A percentile compares a stretch with the other conserved stretches of the same genome.
phyloP scores from a whole-genome alignment of 148 eudicot genomes.

The Fallopia convolvulus region DNA sequence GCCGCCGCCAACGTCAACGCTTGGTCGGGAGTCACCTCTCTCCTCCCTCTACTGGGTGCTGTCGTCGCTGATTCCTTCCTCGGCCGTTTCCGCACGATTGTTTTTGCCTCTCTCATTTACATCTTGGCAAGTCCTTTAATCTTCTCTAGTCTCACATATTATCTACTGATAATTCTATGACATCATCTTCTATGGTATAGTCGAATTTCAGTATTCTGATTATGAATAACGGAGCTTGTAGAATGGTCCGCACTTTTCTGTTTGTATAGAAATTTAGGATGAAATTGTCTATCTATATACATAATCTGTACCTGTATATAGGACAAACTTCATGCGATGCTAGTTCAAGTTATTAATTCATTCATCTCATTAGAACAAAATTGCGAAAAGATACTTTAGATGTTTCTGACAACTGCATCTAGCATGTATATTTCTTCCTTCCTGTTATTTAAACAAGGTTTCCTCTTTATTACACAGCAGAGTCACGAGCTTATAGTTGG shows the following conservation, averaged over 20 bases:
- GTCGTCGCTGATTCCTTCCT: conserved; percentile 49
- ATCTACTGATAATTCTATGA: not conserved
- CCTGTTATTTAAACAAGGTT: not conserved
- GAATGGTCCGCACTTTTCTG: not conserved
- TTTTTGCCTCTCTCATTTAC: conserved; percentile 39
- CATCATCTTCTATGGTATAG: not conserved
- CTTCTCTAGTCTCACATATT: not conserved
- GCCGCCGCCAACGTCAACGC: conserved; percentile 57
- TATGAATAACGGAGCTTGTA: not conserved
- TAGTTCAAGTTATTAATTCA: not conserved
- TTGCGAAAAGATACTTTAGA: not conserved
- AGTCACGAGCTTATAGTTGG: not conserved
- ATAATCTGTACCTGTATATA: not conserved
- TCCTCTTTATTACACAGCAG: not conserved
- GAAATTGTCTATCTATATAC: not conserved
- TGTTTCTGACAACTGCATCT: not conserved
- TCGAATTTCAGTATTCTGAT: not conserved
- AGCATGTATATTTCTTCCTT: not conserved
- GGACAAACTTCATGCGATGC: not conserved
- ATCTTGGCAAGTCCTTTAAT: conserved; percentile 32
- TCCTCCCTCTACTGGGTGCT: conserved; percentile 58
- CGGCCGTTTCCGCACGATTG: conserved; percentile 50
- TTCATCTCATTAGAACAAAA: not conserved
- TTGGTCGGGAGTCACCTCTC: conserved; percentile 44
- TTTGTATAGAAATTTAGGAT: not conserved